phyloP scores from a whole-genome alignment of 129 eudicot genomes.

The Centaurea solstitialis region DNA sequence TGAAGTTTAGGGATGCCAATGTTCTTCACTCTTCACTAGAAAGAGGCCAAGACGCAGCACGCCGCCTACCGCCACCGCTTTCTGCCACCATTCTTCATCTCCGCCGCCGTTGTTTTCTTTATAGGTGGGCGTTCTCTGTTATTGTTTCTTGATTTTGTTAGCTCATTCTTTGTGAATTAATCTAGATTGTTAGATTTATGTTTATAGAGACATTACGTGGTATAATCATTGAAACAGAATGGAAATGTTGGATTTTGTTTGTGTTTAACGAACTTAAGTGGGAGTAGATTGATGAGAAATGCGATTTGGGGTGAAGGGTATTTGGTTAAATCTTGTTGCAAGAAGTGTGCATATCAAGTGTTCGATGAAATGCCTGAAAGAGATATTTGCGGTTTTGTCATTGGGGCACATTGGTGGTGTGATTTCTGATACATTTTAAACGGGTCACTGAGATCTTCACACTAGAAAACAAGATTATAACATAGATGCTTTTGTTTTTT shows the following conservation, averaged over 20 bases:
- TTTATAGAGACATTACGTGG: conserved; percentile 1
- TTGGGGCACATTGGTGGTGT: not conserved
- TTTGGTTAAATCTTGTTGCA: not conserved
- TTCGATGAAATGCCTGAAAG: conserved; percentile 33
- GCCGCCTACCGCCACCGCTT: conserved; percentile 12
- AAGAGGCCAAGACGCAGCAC: conserved; percentile 4
- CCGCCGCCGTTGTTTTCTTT: not conserved
- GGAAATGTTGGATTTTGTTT: not conserved
- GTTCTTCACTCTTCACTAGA: not conserved
- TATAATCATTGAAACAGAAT: conserved; percentile 7
- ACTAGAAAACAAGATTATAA: not conserved
- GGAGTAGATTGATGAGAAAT: conserved; percentile 2
- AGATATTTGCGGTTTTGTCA: not conserved
- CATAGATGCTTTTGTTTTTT: not conserved
- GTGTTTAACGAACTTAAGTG: not conserved
- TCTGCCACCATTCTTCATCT: conserved; percentile 14
- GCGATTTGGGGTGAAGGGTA: not conserved
- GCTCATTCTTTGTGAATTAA: not conserved
- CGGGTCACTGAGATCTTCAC: not conserved
- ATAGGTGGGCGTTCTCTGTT: not conserved
- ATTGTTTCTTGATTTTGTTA: not conserved
- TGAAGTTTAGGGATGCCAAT: conserved; percentile 17
- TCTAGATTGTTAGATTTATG: conserved; percentile 2
- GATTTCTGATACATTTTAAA: not conserved
- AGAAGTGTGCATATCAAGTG: conserved; percentile 14